These are phyloP conservation scores for Linnemannia elongata DNA, from an alignment of 192 early-diverging fungal species.

Conservation along the genomic window DNA sequence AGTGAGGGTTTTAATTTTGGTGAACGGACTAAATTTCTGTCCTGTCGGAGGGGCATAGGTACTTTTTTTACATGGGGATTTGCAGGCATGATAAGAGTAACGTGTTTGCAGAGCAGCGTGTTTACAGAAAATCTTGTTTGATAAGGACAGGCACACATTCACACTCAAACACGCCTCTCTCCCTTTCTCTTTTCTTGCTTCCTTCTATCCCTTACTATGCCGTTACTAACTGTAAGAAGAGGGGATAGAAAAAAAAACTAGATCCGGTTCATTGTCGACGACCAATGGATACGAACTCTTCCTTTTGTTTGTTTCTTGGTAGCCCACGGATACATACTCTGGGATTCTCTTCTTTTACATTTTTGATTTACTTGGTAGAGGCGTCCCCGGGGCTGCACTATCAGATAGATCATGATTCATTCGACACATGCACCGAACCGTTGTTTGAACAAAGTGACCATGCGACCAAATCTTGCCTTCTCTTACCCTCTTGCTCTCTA, in stretches of 20 bases:
- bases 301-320: neutral
- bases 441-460: too few species aligned
- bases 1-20: neutral
- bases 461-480: too few species aligned
- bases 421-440: too few species aligned
- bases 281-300: neutral
- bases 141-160: neutral
- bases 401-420: too few species aligned
- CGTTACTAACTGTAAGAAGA: neutral
- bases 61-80: neutral
- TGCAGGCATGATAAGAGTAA: neutral
- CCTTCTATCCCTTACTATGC: neutral
- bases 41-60: neutral
- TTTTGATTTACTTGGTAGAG: too few species aligned
- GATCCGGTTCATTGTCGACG: neutral
- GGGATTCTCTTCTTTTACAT: too few species aligned
- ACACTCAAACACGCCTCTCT: neutral
- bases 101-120: conserved; percentile 16
- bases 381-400: too few species aligned
- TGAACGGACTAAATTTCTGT: neutral
- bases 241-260: neutral
- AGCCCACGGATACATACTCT: neutral
- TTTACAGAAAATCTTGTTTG: neutral
- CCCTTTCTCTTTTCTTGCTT: neutral
- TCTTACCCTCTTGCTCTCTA: too few species aligned